Base-by-base conservation (phyloP, 2,329 filamentous ascomycete species). In the Trichoderma simmonsii region DNA sequence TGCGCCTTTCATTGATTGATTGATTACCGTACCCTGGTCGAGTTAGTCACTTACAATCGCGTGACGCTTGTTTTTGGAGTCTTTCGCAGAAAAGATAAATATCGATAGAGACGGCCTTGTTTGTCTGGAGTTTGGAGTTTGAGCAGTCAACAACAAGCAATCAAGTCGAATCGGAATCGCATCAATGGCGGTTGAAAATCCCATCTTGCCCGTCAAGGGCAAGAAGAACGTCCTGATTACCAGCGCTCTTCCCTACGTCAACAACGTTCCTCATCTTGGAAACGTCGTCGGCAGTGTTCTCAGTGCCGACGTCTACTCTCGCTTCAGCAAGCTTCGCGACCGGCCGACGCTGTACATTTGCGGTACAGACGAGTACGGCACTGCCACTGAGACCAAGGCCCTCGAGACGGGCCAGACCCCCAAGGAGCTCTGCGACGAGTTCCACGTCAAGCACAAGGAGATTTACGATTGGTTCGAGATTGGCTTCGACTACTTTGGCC, bases 381-480 rank as follows among this genome's bases (percentile, higher is more conserved):
- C 95, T 14, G 95, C 95, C 26, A 97, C 95, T 36, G 95, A 98
- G 83, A 97, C 95, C 30, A 97, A 97, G 85, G 95, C 95, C 5
- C 89, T 98, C 54, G 94, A 97, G 81, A 94, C 96, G 80, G 91
- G 92, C 15, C 86, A 94, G 74, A 94, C 91, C 14, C 94, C 95
- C 26, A 87, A 92, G 77, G 88, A 95, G 79, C 89, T 98, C 14
- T 98, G 95, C 85, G 90, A 93, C 82, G 97, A 98, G 85, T 98
- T 97, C 85, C 93, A 97, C 84, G 90, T 90, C 77, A 90, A 97
- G 72, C 95, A 98, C 83, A 90, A 94, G 77, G 93, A 92, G 63
- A 92, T 98, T 75, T 98, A 98, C 82, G 89, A 97, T 81, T 98
- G 95, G 94, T 99, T 99, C 84, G 90, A 94, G 79, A 95, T 98